phyloP scores from a whole-genome alignment of 352 stramenopile species.

The Phytopythium ostracodes region DNA sequence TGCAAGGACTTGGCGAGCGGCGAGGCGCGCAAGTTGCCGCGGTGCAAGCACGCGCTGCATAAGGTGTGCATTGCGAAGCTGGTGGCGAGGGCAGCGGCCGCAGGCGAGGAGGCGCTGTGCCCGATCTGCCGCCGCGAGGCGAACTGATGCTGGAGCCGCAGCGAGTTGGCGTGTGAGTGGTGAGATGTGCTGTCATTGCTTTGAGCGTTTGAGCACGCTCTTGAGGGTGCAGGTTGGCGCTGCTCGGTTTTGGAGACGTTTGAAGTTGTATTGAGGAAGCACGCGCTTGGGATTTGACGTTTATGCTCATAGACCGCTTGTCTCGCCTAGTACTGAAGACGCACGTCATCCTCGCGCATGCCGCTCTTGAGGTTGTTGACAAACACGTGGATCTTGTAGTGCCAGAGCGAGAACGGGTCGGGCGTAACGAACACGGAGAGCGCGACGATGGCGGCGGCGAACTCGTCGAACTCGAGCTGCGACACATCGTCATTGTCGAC shows the following conservation, averaged over 20 bases:
- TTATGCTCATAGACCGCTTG: no score
- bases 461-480: constrained; percentile 66
- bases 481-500: constrained; percentile 46
- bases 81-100: neutral
- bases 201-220: no score
- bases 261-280: neutral
- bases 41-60: neutral
- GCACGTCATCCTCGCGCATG: constrained; percentile 3
- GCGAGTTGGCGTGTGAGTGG: no score
- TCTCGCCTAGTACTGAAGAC: neutral
- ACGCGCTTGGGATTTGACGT: neutral
- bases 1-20: constrained; percentile 5
- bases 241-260: neutral
- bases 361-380: constrained; percentile 18
- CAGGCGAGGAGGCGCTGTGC: neutral
- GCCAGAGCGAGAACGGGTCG: constrained; percentile 46
- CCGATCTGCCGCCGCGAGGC: neutral
- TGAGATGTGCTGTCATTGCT: no score
- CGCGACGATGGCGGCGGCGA: constrained; percentile 37
- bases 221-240: neutral
- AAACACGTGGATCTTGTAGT: constrained; percentile 54
- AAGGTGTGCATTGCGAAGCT: neutral
- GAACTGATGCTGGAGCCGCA: no score
- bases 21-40: neutral
- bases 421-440: constrained; percentile 37